Conservation (phyloP, 2,329 filamentous ascomycete species). For the Arthrocladium fulminans region DNA sequence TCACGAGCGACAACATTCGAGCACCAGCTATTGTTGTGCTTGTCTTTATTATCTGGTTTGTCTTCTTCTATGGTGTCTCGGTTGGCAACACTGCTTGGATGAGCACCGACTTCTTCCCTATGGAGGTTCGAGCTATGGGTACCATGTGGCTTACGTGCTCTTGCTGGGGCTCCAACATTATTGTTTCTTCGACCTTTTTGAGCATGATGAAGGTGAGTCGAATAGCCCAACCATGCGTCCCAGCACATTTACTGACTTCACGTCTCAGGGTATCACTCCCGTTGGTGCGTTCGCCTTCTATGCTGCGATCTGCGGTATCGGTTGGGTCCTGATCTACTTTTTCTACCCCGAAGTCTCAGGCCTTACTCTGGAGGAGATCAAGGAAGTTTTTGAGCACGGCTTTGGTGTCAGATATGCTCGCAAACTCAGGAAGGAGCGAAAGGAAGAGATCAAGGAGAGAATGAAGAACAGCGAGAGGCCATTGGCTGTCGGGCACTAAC, state of each 20-base stretch:
- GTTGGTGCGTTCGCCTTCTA: slow-evolving; percentile 47
- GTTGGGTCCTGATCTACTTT: slow-evolving; percentile 26
- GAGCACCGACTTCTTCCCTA: slow-evolving; percentile 40
- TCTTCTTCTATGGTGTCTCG: slow-evolving; percentile 38
- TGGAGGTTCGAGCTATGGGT: slow-evolving; percentile 42
- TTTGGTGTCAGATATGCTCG: slow-evolving; percentile 39
- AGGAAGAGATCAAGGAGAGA: slow-evolving; percentile 24
- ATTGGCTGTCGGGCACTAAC: slow-evolving; percentile 14
- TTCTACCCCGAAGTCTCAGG: slow-evolving; percentile 14
- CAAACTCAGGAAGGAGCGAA: slow-evolving; percentile 31
- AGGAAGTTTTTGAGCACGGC: slow-evolving; percentile 45
- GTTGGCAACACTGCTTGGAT: slow-evolving; percentile 45
- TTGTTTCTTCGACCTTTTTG: slow-evolving; percentile 43
- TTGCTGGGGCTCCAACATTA: slow-evolving; percentile 42
- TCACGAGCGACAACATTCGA: slow-evolving; percentile 28
- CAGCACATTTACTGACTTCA: neutral
- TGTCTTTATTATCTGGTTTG: slow-evolving; percentile 39
- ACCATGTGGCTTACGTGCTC: slow-evolving; percentile 44
- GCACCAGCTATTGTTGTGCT: slow-evolving; percentile 33
- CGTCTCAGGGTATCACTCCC: slow-evolving; percentile 33
- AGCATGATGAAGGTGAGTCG: slow-evolving; percentile 37
- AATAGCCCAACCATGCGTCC: neutral
- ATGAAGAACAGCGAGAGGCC: slow-evolving; percentile 14
- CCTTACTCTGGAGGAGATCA: slow-evolving; percentile 13
- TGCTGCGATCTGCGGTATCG: slow-evolving; percentile 41